Conservation (phyloP, 306 rosid genomes). For the Casuarina glauca region DNA sequence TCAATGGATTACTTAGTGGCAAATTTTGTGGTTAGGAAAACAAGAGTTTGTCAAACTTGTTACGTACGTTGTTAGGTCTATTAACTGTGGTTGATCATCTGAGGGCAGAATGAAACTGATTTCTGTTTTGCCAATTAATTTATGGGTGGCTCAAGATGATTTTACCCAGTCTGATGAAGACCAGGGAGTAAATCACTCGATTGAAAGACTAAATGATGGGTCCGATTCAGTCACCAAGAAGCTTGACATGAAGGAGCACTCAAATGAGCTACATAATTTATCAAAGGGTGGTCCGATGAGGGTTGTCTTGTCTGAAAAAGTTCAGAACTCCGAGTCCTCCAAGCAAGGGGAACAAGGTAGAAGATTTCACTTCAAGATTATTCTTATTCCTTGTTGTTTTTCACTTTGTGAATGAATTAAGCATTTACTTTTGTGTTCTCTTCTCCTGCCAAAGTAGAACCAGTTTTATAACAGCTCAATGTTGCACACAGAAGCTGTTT, state of each 20-base stretch:
- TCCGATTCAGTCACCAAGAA: slow-evolving; percentile 30
- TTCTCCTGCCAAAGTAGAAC: neutral
- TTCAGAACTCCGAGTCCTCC: slow-evolving; percentile 26
- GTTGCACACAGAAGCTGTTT: neutral
- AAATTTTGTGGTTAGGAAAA: slow-evolving; percentile 19
- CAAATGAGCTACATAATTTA: slow-evolving; percentile 37
- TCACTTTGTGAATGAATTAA: slow-evolving; percentile 1
- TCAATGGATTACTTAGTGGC: neutral
- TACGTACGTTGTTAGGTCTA: neutral
- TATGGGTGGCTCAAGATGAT: slow-evolving; percentile 65
- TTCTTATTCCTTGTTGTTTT: slow-evolving; percentile 13
- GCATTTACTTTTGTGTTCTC: neutral
- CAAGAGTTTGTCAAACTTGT: slow-evolving; percentile 13
- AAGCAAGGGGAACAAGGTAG: slow-evolving; percentile 31
- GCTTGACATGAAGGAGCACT: slow-evolving; percentile 35
- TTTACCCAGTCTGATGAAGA: slow-evolving; percentile 58
- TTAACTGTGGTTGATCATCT: neutral
- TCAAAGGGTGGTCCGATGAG: slow-evolving; percentile 26
- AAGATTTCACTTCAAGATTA: slow-evolving; percentile 49
- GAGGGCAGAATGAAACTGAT: slow-evolving; percentile 28
- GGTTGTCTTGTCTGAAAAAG: slow-evolving; percentile 27
- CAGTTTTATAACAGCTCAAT: neutral
- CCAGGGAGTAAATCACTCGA: slow-evolving; percentile 42
- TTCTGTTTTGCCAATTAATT: slow-evolving; percentile 21
- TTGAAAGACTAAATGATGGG: slow-evolving; percentile 34